phyloP scores from a whole-genome alignment of 306 rosid species.

The Macrotyloma uniflorum region DNA sequence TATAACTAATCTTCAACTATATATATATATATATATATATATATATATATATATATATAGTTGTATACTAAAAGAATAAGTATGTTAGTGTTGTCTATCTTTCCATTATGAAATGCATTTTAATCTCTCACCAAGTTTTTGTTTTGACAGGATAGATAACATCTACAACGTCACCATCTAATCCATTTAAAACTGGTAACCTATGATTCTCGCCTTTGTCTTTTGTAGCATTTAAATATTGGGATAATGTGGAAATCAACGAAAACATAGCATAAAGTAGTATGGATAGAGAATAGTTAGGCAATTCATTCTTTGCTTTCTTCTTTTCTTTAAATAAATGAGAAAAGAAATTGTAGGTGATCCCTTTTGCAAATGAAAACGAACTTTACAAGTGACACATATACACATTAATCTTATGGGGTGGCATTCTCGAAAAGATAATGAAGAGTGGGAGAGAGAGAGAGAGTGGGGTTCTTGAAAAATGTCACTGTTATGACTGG shows the following conservation, averaged over 20 bases:
- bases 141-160: conserved; percentile 39
- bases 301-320: conserved; percentile 35
- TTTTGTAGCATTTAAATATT: conserved; percentile 19
- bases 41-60: background rate
- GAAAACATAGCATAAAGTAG: conserved; percentile 29
- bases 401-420: background rate
- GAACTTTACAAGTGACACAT: conserved; percentile 14
- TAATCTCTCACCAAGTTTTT: conserved; percentile 41
- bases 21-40: background rate
- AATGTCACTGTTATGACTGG: conserved; percentile 25
- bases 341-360: background rate
- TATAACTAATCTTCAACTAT: conserved; percentile 10
- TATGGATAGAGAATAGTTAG: conserved; percentile 40
- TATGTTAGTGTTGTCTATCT: conserved; percentile 47
- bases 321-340: background rate
- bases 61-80: background rate
- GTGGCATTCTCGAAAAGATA: conserved; percentile 42
- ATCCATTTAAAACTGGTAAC: conserved; percentile 44
- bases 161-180: conserved; percentile 56
- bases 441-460: conserved; percentile 11
- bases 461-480: conserved; percentile 35
- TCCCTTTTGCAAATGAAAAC: conserved; percentile 23
- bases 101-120: conserved; percentile 36
- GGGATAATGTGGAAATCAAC: conserved; percentile 38
- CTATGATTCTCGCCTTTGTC: conserved; percentile 34